Evolutionary conservation across 345 rosid species (phyloP).

Genomic region (Moringa oleifera): DNA sequence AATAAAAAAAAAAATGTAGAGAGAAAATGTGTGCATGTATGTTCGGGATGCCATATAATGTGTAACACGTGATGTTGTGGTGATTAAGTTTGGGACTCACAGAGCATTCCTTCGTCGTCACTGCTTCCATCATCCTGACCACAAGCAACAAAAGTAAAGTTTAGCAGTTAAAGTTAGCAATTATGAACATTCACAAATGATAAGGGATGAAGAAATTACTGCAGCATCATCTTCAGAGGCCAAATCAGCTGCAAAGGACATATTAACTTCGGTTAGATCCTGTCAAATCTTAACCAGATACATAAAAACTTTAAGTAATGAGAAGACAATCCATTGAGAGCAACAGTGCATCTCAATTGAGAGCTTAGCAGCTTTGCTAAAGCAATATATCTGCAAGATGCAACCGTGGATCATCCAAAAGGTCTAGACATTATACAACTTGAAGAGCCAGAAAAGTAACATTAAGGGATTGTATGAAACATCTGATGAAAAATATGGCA

Average conservation of each 20-base stretch:
- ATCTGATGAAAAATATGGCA: no score
- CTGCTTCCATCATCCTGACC: slow-evolving; percentile 62
- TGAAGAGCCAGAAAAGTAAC: no score
- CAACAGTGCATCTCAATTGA: no score
- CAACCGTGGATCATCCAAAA: no score
- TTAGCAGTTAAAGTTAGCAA: no score
- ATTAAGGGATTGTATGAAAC: no score
- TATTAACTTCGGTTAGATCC: slow-evolving; percentile 16
- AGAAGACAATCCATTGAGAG: no score
- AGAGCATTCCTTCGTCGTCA: slow-evolving; percentile 91
- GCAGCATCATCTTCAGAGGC: slow-evolving; percentile 53
- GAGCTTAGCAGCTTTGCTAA: no score
- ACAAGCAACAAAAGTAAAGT: slow-evolving; percentile 45
- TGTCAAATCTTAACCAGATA: neutral
- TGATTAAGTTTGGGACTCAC: slow-evolving; percentile 48
- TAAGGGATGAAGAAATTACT: slow-evolving; percentile 31
- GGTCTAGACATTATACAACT: no score
- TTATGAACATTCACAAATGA: neutral
- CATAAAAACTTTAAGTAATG: no score
- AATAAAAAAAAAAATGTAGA: no score
- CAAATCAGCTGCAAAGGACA: slow-evolving; percentile 53
- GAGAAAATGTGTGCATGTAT: neutral
- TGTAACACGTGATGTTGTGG: slow-evolving; percentile 7
- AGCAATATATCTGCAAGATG: no score
- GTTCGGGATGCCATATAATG: neutral